Base-by-base conservation (phyloP, 2,329 filamentous ascomycete species). In the Fusarium ambrosium region DNA sequence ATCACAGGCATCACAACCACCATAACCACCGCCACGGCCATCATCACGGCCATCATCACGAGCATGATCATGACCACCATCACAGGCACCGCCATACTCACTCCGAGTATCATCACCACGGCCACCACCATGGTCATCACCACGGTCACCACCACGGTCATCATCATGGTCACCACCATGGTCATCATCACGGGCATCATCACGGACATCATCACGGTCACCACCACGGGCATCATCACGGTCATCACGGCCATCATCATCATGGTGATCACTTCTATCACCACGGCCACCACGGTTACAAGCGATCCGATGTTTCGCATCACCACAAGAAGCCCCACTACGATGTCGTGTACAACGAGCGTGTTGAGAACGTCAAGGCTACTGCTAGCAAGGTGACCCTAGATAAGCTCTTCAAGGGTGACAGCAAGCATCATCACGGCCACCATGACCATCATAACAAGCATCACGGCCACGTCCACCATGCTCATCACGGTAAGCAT, bases 81-180 rank as follows among this genome's bases (percentile, higher is more conserved):
- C 63, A 71, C 53, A 68, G 34, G 39, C 69, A 72, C 64, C 59
- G 41, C 22, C 61, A 65, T 29, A 43, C 34, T 43, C 69, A 72
- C 27, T 32, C 69, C 22, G 66, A 72, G 60, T 48, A 65, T 14
- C 68, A 65, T n/a, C 61, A 68, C 22, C 56, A 68, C 27, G 37
- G 63, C 4, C 53, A 68, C 29, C 34, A 43, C 10, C 32, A 68
- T 13, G 64, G 56, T 3, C 53, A 72, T 24, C 24, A 66, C 6
- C 56, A 62, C 13, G 36, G 48, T 14, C 43, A 67, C 37, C 20
- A 72, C n/a, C 58, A 74, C 7, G 55, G 62, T 9, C 45, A 71
- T 29, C 41, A 60, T 6, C 58, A 71, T 8, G 58, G 48, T 1
- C 29, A 68, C 24, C 55, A 60, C 22, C 55, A 65, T 9, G 62